phyloP scores from a whole-genome alignment of 495 filamentous ascomycete genomes.

The Hyaloscypha variabilis region DNA sequence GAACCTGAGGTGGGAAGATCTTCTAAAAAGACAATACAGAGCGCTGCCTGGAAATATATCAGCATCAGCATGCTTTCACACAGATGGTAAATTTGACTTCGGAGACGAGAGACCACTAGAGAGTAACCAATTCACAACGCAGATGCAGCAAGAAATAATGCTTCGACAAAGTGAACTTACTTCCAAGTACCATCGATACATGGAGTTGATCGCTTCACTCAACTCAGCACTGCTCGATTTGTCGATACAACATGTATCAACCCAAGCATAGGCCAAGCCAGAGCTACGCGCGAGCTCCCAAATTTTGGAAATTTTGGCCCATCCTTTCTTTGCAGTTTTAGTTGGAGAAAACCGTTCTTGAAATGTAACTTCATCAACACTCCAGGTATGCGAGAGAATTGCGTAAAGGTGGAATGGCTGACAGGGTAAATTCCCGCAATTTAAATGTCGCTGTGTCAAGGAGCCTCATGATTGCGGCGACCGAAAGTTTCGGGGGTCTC shows the following conservation, averaged over 20 bases:
- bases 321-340: neutral
- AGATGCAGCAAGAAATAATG: too few relatives aligned
- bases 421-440: neutral
- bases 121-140: too few relatives aligned
- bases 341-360: neutral
- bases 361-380: conserved; percentile 18
- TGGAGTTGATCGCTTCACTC: neutral
- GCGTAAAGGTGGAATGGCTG: conserved; percentile 10
- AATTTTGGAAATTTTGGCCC: neutral
- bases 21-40: neutral
- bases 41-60: too few relatives aligned
- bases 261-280: conserved; percentile 6
- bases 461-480: neutral
- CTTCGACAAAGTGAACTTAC: too few relatives aligned
- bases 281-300: neutral
- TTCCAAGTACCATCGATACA: neutral
- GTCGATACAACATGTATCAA: conserved; percentile 1
- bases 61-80: too few relatives aligned
- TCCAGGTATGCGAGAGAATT: conserved; percentile 29
- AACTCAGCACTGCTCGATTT: conserved; percentile 1
- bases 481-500: neutral
- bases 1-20: neutral
- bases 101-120: too few relatives aligned
- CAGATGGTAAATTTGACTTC: too few relatives aligned
- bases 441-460: neutral